phyloP scores from a whole-genome alignment of 495 filamentous ascomycete species.

The Durotheca rogersii region DNA sequence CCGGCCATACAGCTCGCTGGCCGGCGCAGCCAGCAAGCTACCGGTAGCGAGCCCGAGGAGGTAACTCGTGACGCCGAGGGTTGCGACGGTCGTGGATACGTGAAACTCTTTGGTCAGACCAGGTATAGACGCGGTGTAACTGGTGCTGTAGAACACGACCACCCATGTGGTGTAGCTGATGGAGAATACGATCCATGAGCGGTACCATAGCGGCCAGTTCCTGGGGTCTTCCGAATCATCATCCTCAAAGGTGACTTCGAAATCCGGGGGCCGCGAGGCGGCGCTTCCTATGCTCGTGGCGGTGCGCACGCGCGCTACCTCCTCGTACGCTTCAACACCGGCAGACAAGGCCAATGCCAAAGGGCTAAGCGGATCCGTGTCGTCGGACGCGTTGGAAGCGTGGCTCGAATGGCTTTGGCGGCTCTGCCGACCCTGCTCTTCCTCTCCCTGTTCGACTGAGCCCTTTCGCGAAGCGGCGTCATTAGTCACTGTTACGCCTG shows the following conservation, averaged over 20 bases:
- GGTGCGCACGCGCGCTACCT: conserved; percentile 35
- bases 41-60: conserved; percentile 72
- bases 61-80: conserved; percentile 79
- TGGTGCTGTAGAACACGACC: conserved; percentile 83
- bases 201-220: conserved; percentile 73
- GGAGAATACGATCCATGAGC: conserved; percentile 58
- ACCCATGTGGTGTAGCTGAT: conserved; percentile 74
- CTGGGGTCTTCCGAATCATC: conserved; percentile 67
- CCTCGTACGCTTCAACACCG: conserved; percentile 26
- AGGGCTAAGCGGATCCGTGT: conserved; percentile 39
- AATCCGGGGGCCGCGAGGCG: conserved; percentile 62
- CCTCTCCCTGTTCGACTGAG: conserved; percentile 22
- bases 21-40: conserved; percentile 68
- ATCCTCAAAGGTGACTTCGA: conserved; percentile 72
- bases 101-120: conserved; percentile 68
- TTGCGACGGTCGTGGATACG: conserved; percentile 57
- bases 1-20: conserved; percentile 79
- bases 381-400: conserved; percentile 22
- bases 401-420: conserved; percentile 29
- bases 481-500: conserved; percentile 2
- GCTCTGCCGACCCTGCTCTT: conserved; percentile 18
- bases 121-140: conserved; percentile 69
- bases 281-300: conserved; percentile 58
- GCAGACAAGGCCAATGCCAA: conserved; percentile 41
- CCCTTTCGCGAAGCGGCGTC: conserved; percentile 7